phyloP scores from a whole-genome alignment of 495 filamentous ascomycete genomes.

The Hypoxylon fuscum region DNA sequence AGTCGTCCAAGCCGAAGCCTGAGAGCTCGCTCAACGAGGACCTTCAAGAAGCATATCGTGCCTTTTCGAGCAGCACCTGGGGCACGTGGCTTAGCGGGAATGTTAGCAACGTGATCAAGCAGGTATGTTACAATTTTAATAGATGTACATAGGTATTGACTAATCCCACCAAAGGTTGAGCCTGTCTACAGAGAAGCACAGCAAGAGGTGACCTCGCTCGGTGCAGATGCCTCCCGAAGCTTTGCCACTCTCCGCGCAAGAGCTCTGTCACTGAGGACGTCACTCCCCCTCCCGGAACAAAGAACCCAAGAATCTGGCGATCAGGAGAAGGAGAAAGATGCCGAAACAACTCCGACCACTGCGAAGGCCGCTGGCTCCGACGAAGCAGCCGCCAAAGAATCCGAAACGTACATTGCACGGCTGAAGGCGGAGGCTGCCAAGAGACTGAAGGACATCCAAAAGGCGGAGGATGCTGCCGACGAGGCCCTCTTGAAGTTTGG shows the following conservation, averaged over 20 bases:
- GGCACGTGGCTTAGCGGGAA: slow-evolving; percentile 87
- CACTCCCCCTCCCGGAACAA: slow-evolving; percentile 27
- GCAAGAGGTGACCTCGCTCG: slow-evolving; percentile 80
- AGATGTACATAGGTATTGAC: too few species aligned
- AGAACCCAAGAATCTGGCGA: slow-evolving; percentile 25
- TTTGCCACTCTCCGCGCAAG: slow-evolving; percentile 79
- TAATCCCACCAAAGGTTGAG: slow-evolving; percentile 72
- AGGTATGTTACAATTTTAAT: too few species aligned
- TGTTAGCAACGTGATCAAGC: slow-evolving; percentile 88
- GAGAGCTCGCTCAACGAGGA: slow-evolving; percentile 80
- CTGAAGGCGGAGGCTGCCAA: slow-evolving; percentile 84
- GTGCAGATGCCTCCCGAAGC: slow-evolving; percentile 85
- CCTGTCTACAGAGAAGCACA: slow-evolving; percentile 84
- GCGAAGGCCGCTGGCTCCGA: slow-evolving; percentile 54
- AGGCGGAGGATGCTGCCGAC: slow-evolving; percentile 96
- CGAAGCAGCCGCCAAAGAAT: slow-evolving; percentile 66
- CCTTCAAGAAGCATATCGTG: slow-evolving; percentile 93
- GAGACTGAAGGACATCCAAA: slow-evolving; percentile 88
- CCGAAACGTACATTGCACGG: slow-evolving; percentile 82
- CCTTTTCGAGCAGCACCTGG: slow-evolving; percentile 91
- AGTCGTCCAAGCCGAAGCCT: slow-evolving; percentile 51
- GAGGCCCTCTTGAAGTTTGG: slow-evolving; percentile 95
- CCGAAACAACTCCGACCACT: slow-evolving; percentile 53
- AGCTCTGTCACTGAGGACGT: slow-evolving; percentile 70
- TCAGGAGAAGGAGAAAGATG: slow-evolving; percentile 49